Evolutionary conservation across 2,329 filamentous ascomycete species (phyloP).

Genomic region (Dichotomopilus funicola): DNA sequence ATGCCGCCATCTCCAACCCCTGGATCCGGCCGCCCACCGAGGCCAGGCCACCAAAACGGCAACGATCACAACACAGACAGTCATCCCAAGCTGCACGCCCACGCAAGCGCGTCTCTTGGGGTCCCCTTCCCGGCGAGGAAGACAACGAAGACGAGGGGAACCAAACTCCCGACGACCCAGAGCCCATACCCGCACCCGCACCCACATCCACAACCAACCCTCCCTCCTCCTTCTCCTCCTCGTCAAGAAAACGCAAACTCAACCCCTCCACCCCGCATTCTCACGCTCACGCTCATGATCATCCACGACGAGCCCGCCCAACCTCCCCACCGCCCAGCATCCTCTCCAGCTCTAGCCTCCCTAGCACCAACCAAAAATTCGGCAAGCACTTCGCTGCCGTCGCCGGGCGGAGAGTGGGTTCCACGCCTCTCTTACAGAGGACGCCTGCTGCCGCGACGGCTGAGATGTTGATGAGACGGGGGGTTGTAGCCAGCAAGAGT

Average conservation of each 20-base stretch:
- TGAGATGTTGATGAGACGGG: not conserved
- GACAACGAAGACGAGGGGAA: not conserved
- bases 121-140: slow-evolving; percentile 25
- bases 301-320: slow-evolving; percentile 15
- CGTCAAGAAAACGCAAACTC: slow-evolving; percentile 22
- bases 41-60: slow-evolving; percentile 6
- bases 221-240: slow-evolving; percentile 23
- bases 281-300: no score
- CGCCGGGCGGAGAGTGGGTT: not conserved
- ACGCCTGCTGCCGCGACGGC: not conserved
- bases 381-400: slow-evolving; percentile 43
- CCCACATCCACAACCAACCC: not conserved
- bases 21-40: slow-evolving; percentile 24
- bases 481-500: not conserved
- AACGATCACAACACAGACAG: slow-evolving; percentile 11
- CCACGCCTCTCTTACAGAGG: not conserved
- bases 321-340: slow-evolving; percentile 38
- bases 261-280: no score
- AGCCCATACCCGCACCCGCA: not conserved
- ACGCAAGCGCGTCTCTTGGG: slow-evolving; percentile 31
- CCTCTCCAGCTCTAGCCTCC: slow-evolving; percentile 26
- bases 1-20: slow-evolving; percentile 32
- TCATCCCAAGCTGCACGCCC: not conserved
- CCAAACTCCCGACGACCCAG: not conserved
- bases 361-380: slow-evolving; percentile 35